Evolutionary conservation across 768 basidiomycete species (phyloP).

Genomic region (Macrocybe gigantea): DNA sequence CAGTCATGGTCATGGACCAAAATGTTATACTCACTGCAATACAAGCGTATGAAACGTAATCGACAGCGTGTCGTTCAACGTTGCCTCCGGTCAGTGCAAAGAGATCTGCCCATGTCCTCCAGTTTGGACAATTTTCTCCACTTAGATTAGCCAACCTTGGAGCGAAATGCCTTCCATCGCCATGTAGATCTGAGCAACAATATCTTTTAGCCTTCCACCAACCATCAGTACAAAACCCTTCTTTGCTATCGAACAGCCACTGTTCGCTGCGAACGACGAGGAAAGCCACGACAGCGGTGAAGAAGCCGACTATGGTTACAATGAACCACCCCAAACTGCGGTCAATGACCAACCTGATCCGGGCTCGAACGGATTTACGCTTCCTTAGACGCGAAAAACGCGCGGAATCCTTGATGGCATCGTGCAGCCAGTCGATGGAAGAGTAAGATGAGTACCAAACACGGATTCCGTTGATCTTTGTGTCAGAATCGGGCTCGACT

Average conservation of each 20-base stretch:
- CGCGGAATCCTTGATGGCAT: constrained; percentile 89
- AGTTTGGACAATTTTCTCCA: constrained; percentile 51
- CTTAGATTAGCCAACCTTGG: constrained; percentile 1
- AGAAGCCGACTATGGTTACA: constrained; percentile 81
- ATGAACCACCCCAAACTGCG: constrained; percentile 85
- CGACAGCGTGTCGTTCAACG: constrained; percentile 40
- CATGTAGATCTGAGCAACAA: constrained; percentile 58
- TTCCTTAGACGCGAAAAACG: constrained; percentile 70
- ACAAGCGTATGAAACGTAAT: constrained; percentile 63
- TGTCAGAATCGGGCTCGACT: constrained; percentile 43
- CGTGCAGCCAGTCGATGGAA: constrained; percentile 95
- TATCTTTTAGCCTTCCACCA: constrained; percentile 77
- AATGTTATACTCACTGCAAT: constrained; percentile 64
- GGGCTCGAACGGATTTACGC: constrained; percentile 65
- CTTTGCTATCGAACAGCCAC: constrained; percentile 88
- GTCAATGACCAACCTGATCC: constrained; percentile 59
- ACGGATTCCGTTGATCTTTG: constrained; percentile 79
- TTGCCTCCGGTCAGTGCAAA: constrained; percentile 29
- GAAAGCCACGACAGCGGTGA: constrained; percentile 84
- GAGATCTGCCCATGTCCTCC: constrained; percentile 71
- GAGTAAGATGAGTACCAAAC: constrained; percentile 90
- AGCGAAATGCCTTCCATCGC: constrained; percentile 8
- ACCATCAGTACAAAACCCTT: constrained; percentile 70
- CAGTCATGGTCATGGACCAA: not conserved
- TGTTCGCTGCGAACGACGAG: constrained; percentile 82